Evolutionary conservation across 345 rosid species (phyloP), one percentile per base, ranked within the genome.

Genomic region (Camelina hispida): DNA sequence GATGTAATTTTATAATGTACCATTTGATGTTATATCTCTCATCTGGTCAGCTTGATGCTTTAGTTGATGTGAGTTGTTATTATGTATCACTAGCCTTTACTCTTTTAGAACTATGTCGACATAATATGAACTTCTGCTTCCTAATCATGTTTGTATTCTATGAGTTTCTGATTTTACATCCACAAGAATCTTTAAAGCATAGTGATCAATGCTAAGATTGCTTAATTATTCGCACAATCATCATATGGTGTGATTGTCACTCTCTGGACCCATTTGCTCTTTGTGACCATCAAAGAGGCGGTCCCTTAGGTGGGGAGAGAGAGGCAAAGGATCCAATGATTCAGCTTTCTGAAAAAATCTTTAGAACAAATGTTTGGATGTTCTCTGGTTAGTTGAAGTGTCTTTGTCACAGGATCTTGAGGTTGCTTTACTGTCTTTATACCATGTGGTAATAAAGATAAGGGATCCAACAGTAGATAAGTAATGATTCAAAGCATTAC

Each of bases 1-100:
- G 81, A 80, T 83, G 80, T 81, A 68, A 71, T 85, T 78, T 82
- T 77, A 86, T 87, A 74, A 85, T 81, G 87, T 83, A 71, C 81
- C 68, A 72, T 81, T 78, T 86, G 75, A 78, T 82, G 85, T 85
- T 87, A 71, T 81, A 85, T 85, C 86, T 78, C 84, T 83, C 83
- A 83, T 81, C 81, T 84, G 78, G 76, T 80, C 76, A 68, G 83
- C 55, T 64, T 86, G 80, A 82, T 82, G 85, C 50, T 82, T 73
- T 68, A 80, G 85, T 64, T 74, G 81, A 72, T 65, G 66, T 53
- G 82, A 78, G 79, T 81, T 82, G 75, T 81, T 85, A 78, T 85
- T 73, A 84, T 73, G 83, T 82, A 64, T 72, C 77, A 40, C 71
- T 78, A 74, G 78, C 78, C 77, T 79, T 68, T 84, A 72, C 69